Conservation (phyloP, 495 filamentous ascomycete genomes). For the Trichoderma erinaceum region DNA sequence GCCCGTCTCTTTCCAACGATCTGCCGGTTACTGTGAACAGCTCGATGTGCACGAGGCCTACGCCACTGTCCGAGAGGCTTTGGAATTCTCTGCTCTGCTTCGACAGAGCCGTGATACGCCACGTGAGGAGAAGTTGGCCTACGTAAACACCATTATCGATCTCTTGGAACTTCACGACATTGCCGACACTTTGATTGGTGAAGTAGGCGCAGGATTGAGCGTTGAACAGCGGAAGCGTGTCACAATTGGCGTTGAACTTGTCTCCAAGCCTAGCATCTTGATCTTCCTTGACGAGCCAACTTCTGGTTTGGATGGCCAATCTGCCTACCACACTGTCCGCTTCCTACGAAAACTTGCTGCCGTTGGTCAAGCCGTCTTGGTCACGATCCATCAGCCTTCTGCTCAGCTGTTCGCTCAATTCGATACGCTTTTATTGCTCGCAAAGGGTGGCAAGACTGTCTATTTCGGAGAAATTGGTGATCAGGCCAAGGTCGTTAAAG, state of each 20-base stretch:
- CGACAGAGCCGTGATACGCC: constrained; percentile 64
- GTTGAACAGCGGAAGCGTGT: constrained; percentile 66
- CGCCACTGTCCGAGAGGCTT: constrained; percentile 75
- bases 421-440: constrained; percentile 56
- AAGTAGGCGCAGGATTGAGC: constrained; percentile 62
- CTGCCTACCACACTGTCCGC: constrained; percentile 72
- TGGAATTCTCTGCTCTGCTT: constrained; percentile 75
- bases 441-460: constrained; percentile 61
- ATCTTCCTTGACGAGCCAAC: constrained; percentile 79
- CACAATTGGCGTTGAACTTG: constrained; percentile 89
- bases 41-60: constrained; percentile 79
- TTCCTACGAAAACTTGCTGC: constrained; percentile 79
- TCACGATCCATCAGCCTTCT: constrained; percentile 72
- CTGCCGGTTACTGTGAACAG: constrained; percentile 83
- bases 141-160: constrained; percentile 83
- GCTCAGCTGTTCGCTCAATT: constrained; percentile 59
- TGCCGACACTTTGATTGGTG: constrained; percentile 75
- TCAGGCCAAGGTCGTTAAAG: constrained; percentile 39
- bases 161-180: constrained; percentile 75
- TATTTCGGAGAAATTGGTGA: constrained; percentile 61
- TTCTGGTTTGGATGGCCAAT: constrained; percentile 79
- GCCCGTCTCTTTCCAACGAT: constrained; percentile 57
- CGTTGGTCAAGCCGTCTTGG: constrained; percentile 74
- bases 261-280: constrained; percentile 72
- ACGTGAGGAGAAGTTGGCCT: constrained; percentile 66